Percentiles rank a stretch among this genome's conserved stretches.
Evolutionary conservation across 179 eudicot genomes (phyloP).

Genomic region (Silene vulgaris): DNA sequence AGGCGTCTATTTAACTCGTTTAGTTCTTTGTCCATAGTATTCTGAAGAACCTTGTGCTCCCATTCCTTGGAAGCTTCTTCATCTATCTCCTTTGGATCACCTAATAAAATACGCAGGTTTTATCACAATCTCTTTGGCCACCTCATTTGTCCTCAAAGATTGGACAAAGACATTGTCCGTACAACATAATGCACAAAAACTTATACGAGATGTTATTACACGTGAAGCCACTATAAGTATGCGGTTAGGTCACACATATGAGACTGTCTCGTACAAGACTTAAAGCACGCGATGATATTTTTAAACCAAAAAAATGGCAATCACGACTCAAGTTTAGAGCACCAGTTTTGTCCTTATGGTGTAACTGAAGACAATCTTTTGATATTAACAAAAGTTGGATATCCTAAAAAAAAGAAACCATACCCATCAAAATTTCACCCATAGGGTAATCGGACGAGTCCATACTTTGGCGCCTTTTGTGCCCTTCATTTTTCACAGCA

Average conservation of each 20-base stretch:
- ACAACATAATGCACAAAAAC: background rate
- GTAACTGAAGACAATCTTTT: constrained; percentile 3
- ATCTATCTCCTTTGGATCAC: constrained; percentile 74
- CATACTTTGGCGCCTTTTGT: constrained; percentile 82
- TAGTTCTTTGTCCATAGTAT: constrained; percentile 90
- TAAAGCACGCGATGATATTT: background rate
- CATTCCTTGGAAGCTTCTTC: constrained; percentile 95
- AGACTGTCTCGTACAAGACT: background rate
- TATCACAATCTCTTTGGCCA: too few species aligned
- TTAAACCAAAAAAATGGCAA: background rate
- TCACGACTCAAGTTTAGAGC: background rate
- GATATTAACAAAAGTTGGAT: constrained; percentile 1
- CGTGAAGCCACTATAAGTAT: background rate
- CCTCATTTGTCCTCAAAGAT: constrained; percentile 6
- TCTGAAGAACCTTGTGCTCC: constrained; percentile 93
- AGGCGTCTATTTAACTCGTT: constrained; percentile 78
- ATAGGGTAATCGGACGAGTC: constrained; percentile 80
- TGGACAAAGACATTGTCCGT: background rate
- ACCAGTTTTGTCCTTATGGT: background rate
- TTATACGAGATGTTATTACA: background rate
- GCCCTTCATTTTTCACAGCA: constrained; percentile 61
- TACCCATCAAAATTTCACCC: constrained; percentile 71
- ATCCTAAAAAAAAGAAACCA: constrained; percentile 22
- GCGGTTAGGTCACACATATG: background rate
- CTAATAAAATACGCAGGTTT: constrained; percentile 37